These are phyloP conservation scores for Penicillium sclerotiorum DNA, from an alignment of 2,329 filamentous ascomycete genomes.

Conservation along the genomic window DNA sequence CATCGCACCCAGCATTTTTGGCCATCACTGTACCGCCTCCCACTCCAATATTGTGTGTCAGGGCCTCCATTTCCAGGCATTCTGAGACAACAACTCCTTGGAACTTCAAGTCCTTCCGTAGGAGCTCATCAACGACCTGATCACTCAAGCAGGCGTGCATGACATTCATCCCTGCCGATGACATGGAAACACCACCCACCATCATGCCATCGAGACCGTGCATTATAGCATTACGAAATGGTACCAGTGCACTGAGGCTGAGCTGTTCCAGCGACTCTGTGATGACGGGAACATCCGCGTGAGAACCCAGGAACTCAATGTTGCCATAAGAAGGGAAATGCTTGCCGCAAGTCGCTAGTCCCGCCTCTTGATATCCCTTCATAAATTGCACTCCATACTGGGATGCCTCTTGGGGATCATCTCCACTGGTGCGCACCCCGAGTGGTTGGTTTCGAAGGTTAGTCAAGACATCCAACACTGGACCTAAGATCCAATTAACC, in stretches of 20 bases:
- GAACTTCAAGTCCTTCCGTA: slow-evolving; percentile 87
- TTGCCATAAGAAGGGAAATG: slow-evolving; percentile 97
- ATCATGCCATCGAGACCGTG: slow-evolving; percentile 93
- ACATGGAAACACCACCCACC: slow-evolving; percentile 90
- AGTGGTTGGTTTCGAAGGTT: slow-evolving; percentile 90
- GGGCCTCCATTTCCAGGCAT: slow-evolving; percentile 93
- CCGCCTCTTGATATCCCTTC: slow-evolving; percentile 89
- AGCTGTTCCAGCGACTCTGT: slow-evolving; percentile 92
- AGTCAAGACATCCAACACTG: slow-evolving; percentile 89
- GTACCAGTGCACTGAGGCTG: slow-evolving; percentile 86
- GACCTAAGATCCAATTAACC: slow-evolving; percentile 93
- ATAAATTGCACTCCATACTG: slow-evolving; percentile 89
- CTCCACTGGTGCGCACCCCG: slow-evolving; percentile 84
- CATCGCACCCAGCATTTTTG: slow-evolving; percentile 91
- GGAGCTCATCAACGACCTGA: slow-evolving; percentile 85
- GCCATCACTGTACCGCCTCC: slow-evolving; percentile 97
- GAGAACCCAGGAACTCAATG: slow-evolving; percentile 87
- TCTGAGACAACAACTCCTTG: slow-evolving; percentile 92
- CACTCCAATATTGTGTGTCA: slow-evolving; percentile 95
- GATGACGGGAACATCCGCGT: slow-evolving; percentile 90
- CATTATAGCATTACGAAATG: slow-evolving; percentile 85
- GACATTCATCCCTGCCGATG: slow-evolving; percentile 87
- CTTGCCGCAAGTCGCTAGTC: slow-evolving; percentile 86
- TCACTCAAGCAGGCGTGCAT: slow-evolving; percentile 94
- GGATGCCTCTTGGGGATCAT: slow-evolving; percentile 93